phyloP scores from a whole-genome alignment of 768 basidiomycete species.

The Kwoniella shandongensis region DNA sequence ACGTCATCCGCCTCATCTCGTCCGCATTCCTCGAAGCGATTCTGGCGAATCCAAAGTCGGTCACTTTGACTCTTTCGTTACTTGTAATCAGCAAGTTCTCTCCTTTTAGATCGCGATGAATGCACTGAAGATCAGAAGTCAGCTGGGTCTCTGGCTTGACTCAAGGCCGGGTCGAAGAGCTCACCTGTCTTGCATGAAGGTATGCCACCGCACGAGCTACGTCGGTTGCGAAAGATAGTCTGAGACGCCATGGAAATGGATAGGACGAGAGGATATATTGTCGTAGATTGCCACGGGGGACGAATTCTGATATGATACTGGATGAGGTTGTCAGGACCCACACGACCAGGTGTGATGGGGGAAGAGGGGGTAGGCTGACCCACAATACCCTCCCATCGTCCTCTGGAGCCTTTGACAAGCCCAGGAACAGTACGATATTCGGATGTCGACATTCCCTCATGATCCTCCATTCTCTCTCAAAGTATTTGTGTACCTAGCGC shows the following conservation, averaged over 20 bases:
- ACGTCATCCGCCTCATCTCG: constrained; percentile 60
- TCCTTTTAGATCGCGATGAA: constrained; percentile 80
- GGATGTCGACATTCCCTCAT: constrained; percentile 91
- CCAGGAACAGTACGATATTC: constrained; percentile 90
- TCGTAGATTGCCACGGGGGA: constrained; percentile 72
- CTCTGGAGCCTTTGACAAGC: constrained; percentile 54
- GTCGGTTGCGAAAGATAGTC: constrained; percentile 92
- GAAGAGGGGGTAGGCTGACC: constrained; percentile 53
- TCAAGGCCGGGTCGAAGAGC: constrained; percentile 58
- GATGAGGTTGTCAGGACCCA: constrained; percentile 56
- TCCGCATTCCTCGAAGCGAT: constrained; percentile 90
- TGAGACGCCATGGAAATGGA: constrained; percentile 88
- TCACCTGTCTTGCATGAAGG: constrained; percentile 79
- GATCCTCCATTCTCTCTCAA: constrained; percentile 95
- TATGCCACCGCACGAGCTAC: constrained; percentile 94
- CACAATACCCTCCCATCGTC: constrained; percentile 48
- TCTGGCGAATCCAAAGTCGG: constrained; percentile 97
- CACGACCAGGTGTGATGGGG: not conserved
- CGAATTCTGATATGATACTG: constrained; percentile 91
- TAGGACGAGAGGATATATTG: constrained; percentile 75
- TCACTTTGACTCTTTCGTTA: constrained; percentile 93
- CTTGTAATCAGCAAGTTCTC: constrained; percentile 94
- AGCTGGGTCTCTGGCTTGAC: not conserved
- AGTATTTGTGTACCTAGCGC: constrained; percentile 70
- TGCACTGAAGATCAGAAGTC: constrained; percentile 48